These are phyloP conservation scores for Fusarium sp. DNA, from an alignment of 2,329 filamentous ascomycete genomes.

Conservation along the genomic window DNA sequence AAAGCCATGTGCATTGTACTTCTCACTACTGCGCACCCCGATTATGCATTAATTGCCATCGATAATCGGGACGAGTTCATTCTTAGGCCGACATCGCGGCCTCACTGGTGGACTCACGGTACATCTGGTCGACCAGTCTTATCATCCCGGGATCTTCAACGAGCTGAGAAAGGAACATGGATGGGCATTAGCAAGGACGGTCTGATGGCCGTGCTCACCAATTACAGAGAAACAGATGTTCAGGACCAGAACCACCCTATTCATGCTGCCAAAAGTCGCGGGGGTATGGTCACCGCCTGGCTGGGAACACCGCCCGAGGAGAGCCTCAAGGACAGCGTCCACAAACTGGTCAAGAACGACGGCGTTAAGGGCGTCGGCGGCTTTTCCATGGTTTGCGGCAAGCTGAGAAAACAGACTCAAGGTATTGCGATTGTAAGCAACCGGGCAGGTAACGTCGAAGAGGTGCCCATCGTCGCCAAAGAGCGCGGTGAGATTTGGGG, in stretches of 20 bases:
- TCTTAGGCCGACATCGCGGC: conserved; percentile 69
- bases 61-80: conserved; percentile 83
- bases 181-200: conserved; percentile 69
- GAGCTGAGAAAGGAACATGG: conserved; percentile 72
- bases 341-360: conserved; percentile 60
- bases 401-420: conserved; percentile 59
- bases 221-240: conserved; percentile 67
- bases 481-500: conserved; percentile 63
- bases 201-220: conserved; percentile 71
- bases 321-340: conserved; percentile 60
- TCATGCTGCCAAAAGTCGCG: conserved; percentile 65
- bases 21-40: conserved; percentile 78
- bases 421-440: conserved; percentile 71
- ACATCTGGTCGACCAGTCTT: conserved; percentile 58
- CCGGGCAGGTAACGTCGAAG: conserved; percentile 60
- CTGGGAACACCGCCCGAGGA: conserved; percentile 60
- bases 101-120: conserved; percentile 69
- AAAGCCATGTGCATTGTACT: conserved; percentile 78
- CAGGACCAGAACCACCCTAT: conserved; percentile 62
- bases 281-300: conserved; percentile 72
- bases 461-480: conserved; percentile 68
- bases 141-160: conserved; percentile 69
- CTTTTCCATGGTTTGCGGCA: conserved; percentile 73
- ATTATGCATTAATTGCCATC: conserved; percentile 77
- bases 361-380: conserved; percentile 70